Evolutionary conservation across 768 basidiomycete species (phyloP).

Genomic region (Leccinum rimulosum): DNA sequence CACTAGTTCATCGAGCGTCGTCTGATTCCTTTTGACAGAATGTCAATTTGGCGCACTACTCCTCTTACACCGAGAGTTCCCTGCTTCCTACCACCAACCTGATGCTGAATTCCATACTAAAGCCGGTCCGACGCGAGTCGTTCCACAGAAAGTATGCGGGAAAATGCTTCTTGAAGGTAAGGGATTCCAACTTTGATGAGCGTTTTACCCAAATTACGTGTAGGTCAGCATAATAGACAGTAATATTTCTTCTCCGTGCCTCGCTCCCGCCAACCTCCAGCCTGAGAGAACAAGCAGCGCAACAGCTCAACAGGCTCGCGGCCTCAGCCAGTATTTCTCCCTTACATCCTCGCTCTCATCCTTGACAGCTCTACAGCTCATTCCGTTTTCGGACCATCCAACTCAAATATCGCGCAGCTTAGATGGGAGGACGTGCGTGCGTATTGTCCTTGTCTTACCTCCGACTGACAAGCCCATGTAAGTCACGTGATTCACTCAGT

Average conservation of each 20-base stretch:
- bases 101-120: constrained; percentile 85
- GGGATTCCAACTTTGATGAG: constrained; percentile 7
- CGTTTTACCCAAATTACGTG: constrained; percentile 1
- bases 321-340: too few species aligned
- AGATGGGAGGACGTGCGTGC: too few species aligned
- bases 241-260: too few species aligned
- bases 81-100: constrained; percentile 78
- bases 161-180: constrained; percentile 80
- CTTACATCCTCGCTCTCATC: too few species aligned
- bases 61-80: constrained; percentile 77
- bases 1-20: not conserved
- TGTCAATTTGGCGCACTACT: constrained; percentile 83
- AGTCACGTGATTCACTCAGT: not conserved
- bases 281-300: too few species aligned
- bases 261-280: too few species aligned
- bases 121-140: constrained; percentile 67
- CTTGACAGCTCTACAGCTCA: too few species aligned
- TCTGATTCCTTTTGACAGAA: constrained; percentile 45
- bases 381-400: too few species aligned
- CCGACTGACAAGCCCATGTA: too few species aligned
- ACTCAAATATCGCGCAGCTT: too few species aligned
- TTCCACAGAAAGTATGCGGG: constrained; percentile 89
- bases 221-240: constrained; percentile 85
- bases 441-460: too few species aligned
- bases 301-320: too few species aligned